Conservation (phyloP, 176 grass and related monocot genomes). For the Microstegium vimineum region DNA sequence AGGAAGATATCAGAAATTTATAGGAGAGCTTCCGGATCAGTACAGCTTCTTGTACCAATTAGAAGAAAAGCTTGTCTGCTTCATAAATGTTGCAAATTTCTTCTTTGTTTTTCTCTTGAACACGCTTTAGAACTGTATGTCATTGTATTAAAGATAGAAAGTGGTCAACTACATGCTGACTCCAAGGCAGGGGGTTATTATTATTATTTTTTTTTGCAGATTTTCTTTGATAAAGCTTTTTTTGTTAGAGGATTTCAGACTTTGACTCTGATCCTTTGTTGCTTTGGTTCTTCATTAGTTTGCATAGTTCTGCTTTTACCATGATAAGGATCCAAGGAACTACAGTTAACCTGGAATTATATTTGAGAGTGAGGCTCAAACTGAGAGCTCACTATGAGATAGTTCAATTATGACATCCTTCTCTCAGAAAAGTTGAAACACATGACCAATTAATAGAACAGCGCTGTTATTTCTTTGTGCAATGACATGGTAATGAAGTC, state of each 20-base stretch:
- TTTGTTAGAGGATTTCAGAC: background rate
- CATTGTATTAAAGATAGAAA: background rate
- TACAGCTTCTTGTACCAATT: background rate
- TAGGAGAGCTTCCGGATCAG: background rate
- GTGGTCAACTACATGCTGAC: background rate
- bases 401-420: background rate
- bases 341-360: constrained; percentile 2
- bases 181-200: background rate
- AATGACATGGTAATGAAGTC: background rate
- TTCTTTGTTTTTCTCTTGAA: background rate
- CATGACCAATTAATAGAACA: background rate
- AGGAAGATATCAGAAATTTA: background rate
- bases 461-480: background rate
- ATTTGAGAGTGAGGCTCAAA: constrained; percentile 6
- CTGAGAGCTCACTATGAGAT: constrained; percentile 5
- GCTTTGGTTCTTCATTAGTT: background rate
- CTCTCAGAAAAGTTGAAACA: constrained; percentile 17
- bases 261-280: background rate
- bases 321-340: background rate
- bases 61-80: background rate
- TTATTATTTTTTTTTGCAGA: background rate
- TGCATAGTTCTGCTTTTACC: constrained; percentile 16
- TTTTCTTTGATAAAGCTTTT: background rate
- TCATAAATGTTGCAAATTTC: background rate
- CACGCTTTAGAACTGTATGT: background rate